Evolutionary conservation across 352 stramenopile species (phyloP).

Genomic region (Phytophthora niederhauseri): DNA sequence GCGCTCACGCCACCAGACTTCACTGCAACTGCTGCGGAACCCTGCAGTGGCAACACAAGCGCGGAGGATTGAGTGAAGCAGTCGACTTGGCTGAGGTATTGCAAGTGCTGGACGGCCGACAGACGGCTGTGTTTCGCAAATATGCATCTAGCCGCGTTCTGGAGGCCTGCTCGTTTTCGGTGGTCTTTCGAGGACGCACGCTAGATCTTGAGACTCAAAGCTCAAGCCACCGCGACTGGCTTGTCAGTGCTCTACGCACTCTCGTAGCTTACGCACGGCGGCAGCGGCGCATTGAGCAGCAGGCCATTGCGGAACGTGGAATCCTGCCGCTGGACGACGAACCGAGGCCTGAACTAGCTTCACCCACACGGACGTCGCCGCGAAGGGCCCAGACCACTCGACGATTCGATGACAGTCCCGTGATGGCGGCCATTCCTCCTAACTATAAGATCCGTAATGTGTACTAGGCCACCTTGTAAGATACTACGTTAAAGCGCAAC

Average conservation of each 20-base stretch:
- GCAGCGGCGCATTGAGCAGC: constrained; percentile 74
- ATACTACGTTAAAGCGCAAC: constrained; percentile 25
- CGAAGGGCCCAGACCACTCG: constrained; percentile 10
- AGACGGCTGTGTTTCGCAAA: constrained; percentile 84
- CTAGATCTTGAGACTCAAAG: constrained; percentile 84
- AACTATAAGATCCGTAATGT: constrained; percentile 43
- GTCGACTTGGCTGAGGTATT: constrained; percentile 79
- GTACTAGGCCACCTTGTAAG: constrained; percentile 35
- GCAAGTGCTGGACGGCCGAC: constrained; percentile 68
- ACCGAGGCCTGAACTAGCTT: constrained; percentile 2
- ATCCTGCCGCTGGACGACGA: constrained; percentile 54
- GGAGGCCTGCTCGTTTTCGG: constrained; percentile 68
- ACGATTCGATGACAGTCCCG: constrained; percentile 12
- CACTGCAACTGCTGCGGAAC: constrained; percentile 85
- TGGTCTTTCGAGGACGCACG: constrained; percentile 78
- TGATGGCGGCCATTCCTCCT: constrained; percentile 26
- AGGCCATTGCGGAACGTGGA: constrained; percentile 70
- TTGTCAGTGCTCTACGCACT: constrained; percentile 77
- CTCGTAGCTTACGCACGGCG: constrained; percentile 75
- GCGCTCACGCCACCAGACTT: constrained; percentile 69
- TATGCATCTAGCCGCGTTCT: constrained; percentile 51
- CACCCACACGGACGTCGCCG: constrained; percentile 11
- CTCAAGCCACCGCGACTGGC: constrained; percentile 79
- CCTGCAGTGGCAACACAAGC: constrained; percentile 89
- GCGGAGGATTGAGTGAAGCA: constrained; percentile 64